Base-by-base conservation (phyloP, 768 basidiomycete genomes). In the Leucocoprinus sp. region DNA sequence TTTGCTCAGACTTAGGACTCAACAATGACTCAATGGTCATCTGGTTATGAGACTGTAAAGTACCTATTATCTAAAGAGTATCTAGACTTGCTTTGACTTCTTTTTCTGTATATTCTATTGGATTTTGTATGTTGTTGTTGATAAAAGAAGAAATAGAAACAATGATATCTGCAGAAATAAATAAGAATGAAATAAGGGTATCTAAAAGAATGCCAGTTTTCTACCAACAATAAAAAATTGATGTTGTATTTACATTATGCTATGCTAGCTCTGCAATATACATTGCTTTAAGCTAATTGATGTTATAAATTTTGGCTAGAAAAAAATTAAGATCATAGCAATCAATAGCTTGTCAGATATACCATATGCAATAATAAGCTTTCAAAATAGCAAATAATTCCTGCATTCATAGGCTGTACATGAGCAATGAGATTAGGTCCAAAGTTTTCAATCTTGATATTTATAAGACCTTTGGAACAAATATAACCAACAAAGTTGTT, bases 221-320 rank as follows among this genome's bases (percentile, higher is more conserved):
- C 1, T 21, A 17, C 68, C 68, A 71, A 51, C 66, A 69, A 42
- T 69, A 60, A n/a, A 42, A 28, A 27, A 71, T 66, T 7, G 65
- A 66, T 4, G 54, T 53, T 0, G 54, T 45, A 21, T 62, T 53
- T 2, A 70, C 64, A 1, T 58, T 52, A 2, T 45, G 18, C 67
- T 68, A 69, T 1, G 67, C 66, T 9, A 31, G 18, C 8, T 64
- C 49, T 1, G 63, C 62, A 0, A 69, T 33, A 0, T n/a, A n/a
- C 54, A 51, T 67, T 2, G 57, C 64, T 42, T 64, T 27, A 8
- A 66, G 54, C 41, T 62, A 57, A 51, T 66, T 45, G 49, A 68
- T 64, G 29, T 58, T 26, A 44, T 65, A 67, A 37, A 67, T 62
- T 14, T 61, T 21, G 5, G 26, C 26, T 22, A 21, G 37, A 11